Percentiles rank a stretch among this genome's conserved stretches.
Evolutionary conservation across 257 asterid genomes (phyloP).

Genomic region (Solanum sparsipilum): DNA sequence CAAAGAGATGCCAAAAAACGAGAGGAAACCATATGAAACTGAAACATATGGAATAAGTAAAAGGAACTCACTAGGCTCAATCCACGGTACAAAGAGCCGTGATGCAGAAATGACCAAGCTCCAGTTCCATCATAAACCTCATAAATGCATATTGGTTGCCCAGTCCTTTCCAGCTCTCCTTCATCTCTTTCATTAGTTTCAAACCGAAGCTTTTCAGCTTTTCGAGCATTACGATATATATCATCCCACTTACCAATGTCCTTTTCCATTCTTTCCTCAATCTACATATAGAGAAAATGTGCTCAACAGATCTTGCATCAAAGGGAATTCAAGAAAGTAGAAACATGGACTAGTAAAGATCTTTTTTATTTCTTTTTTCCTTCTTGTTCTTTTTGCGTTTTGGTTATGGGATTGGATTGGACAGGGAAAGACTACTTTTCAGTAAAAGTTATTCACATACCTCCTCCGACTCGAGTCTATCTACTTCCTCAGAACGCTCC

Average conservation of each 20-base stretch:
- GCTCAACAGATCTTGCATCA: conserved; percentile 9
- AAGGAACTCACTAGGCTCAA: conserved; percentile 78
- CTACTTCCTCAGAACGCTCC: conserved; percentile 83
- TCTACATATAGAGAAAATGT: conserved; percentile 34
- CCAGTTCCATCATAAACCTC: conserved; percentile 93
- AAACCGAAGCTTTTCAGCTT: conserved; percentile 83
- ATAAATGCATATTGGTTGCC: conserved; percentile 86
- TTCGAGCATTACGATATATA: conserved; percentile 83
- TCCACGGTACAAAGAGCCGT: conserved; percentile 96
- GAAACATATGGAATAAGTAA: background rate
- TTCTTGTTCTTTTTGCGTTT: background rate
- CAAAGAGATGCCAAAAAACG: background rate
- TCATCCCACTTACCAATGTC: conserved; percentile 85
- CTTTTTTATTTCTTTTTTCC: background rate
- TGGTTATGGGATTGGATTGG: background rate
- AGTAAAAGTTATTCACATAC: conserved; percentile 27
- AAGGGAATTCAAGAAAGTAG: background rate
- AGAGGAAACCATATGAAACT: background rate
- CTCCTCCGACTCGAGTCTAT: conserved; percentile 78
- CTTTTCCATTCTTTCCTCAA: conserved; percentile 92
- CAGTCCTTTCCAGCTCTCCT: conserved; percentile 98
- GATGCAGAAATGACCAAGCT: conserved; percentile 95
- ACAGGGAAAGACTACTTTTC: background rate
- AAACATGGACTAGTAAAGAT: background rate
- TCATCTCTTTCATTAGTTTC: conserved; percentile 93